Conservation (phyloP, 768 basidiomycete genomes). For the Collybia sordida region DNA sequence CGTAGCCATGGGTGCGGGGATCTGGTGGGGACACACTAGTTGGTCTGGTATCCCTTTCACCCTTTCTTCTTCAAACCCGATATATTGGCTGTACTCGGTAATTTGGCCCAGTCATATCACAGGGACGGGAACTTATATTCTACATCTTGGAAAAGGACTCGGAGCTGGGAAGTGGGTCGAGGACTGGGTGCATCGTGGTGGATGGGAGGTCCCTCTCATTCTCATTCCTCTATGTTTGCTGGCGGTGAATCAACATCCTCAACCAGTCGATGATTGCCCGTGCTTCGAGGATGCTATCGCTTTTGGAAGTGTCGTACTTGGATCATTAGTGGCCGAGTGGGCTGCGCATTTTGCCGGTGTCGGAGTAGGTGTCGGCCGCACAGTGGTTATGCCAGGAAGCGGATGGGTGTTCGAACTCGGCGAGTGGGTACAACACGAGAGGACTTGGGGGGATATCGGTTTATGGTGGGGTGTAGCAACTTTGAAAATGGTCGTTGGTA, state of each 20-base stretch:
- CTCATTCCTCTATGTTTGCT: constrained; percentile 65
- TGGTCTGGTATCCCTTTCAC: constrained; percentile 38
- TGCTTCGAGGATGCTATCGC: constrained; percentile 99
- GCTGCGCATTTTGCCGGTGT: constrained; percentile 43
- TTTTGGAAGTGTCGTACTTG: constrained; percentile 80
- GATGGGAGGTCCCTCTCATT: constrained; percentile 59
- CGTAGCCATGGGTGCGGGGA: constrained; percentile 57
- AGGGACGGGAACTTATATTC: constrained; percentile 16
- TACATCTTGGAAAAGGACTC: constrained; percentile 39
- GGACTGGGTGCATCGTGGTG: constrained; percentile 32
- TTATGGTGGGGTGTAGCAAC: constrained; percentile 48
- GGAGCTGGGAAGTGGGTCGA: constrained; percentile 33
- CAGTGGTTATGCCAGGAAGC: constrained; percentile 57
- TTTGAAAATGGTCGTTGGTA: constrained; percentile 46
- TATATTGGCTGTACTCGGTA: constrained; percentile 22
- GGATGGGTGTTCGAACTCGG: constrained; percentile 36
- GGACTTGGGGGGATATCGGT: constrained; percentile 36
- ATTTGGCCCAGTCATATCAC: constrained; percentile 21
- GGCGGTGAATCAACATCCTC: constrained; percentile 86
- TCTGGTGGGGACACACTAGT: constrained; percentile 63
- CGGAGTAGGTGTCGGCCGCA: constrained; percentile 22
- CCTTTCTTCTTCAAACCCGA: constrained; percentile 27
- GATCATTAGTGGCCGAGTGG: constrained; percentile 74
- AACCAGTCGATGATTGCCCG: constrained; percentile 95
- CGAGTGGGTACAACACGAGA: constrained; percentile 33